These are phyloP conservation scores for Sporothrix brasiliensis DNA, from an alignment of 2,329 filamentous ascomycete genomes.

Conservation along the genomic window DNA sequence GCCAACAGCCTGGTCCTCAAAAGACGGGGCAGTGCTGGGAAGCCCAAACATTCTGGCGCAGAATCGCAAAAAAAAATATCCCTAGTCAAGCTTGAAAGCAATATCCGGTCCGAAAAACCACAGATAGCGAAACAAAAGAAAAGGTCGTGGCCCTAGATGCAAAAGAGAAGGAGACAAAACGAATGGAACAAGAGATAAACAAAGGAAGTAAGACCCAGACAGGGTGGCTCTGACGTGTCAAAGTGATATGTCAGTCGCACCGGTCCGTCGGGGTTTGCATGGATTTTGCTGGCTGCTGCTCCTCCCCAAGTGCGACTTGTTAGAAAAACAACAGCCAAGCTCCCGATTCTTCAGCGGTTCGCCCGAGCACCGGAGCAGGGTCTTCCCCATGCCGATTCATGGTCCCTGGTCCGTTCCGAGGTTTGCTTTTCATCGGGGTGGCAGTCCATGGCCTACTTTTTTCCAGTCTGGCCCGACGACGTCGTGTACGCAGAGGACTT, in stretches of 20 bases:
- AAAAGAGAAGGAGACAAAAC: not conserved
- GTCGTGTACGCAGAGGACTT: conserved; percentile 19
- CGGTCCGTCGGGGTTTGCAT: conserved; percentile 18
- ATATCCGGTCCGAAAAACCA: not conserved
- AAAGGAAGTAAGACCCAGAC: conserved; percentile 2
- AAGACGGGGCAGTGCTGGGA: conserved; percentile 2
- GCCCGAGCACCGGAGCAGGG: not conserved
- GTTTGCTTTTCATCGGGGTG: not conserved
- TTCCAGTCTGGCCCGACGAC: conserved; percentile 10
- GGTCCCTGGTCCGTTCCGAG: not conserved
- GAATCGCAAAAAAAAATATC: not conserved
- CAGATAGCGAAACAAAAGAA: conserved; percentile 10
- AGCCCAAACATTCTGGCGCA: not conserved
- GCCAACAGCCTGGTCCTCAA: conserved; percentile 7
- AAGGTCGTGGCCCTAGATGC: conserved; percentile 6
- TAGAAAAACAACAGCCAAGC: conserved; percentile 11
- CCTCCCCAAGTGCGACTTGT: not conserved
- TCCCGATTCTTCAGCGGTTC: conserved; percentile 20
- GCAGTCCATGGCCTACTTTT: not conserved
- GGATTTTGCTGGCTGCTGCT: conserved; percentile 4
- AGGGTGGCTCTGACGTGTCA: conserved; percentile 21
- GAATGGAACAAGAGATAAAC: not conserved
- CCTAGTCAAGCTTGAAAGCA: not conserved
- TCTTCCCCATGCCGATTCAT: conserved; percentile 11
- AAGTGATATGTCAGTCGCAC: conserved; percentile 17